phyloP scores from a whole-genome alignment of 1,284 basidiomycete species.

The Entoloma clypeatum region DNA sequence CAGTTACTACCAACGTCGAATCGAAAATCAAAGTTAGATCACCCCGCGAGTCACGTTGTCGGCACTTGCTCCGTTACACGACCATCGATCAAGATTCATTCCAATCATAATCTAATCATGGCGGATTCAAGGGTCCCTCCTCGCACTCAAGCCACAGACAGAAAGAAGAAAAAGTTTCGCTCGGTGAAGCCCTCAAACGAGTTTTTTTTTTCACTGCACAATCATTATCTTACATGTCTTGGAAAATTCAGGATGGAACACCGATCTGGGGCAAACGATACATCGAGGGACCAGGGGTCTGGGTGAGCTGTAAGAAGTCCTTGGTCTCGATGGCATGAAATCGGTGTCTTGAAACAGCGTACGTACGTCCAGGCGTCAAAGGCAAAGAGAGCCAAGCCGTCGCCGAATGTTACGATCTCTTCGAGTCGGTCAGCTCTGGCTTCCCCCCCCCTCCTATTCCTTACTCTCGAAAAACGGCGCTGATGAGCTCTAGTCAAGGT shows the following conservation, averaged over 20 bases:
- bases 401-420: slow-evolving; percentile 72
- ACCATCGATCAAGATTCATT: background rate
- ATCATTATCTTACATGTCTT: slow-evolving; percentile 3
- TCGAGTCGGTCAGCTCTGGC: slow-evolving; percentile 62
- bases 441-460: no score
- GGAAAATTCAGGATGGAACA: slow-evolving; percentile 60
- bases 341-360: background rate
- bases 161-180: slow-evolving; percentile 39
- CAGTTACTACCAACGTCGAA: no score
- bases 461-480: no score
- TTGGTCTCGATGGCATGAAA: slow-evolving; percentile 2
- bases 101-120: slow-evolving; percentile 7
- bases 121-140: slow-evolving; percentile 8
- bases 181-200: slow-evolving; percentile 30
- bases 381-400: slow-evolving; percentile 76
- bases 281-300: slow-evolving; percentile 75
- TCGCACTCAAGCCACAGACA: slow-evolving; percentile 15
- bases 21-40: no score
- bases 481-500: slow-evolving; percentile 42
- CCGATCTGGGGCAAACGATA: slow-evolving; percentile 58
- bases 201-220: no score
- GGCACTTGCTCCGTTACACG: no score
- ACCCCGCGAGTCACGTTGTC: no score
- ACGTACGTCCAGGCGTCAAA: slow-evolving; percentile 49
- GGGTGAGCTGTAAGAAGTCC: slow-evolving; percentile 61